phyloP scores from a whole-genome alignment of 495 filamentous ascomycete genomes.

The Cudoniella acicularis region DNA sequence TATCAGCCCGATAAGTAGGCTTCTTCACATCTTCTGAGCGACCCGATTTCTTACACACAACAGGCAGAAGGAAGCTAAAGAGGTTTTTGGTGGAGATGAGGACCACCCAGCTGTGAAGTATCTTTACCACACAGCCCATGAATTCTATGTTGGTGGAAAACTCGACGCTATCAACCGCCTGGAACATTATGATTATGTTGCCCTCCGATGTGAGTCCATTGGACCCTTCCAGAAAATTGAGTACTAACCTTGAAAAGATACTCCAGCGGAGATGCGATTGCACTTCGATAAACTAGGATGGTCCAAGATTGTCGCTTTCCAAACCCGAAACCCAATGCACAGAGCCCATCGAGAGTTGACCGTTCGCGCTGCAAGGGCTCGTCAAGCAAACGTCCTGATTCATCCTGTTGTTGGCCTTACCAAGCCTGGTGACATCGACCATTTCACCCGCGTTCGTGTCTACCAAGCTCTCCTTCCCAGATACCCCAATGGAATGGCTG shows the following conservation, averaged over 20 bases:
- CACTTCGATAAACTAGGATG: conserved; percentile 99
- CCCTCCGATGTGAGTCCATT: conserved; percentile 70
- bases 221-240: too few relatives aligned
- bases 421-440: conserved; percentile 98
- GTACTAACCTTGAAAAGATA: conserved; percentile 53
- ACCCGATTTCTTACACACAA: conserved; percentile 29
- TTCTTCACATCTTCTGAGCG: conserved; percentile 5
- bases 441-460: conserved; percentile 98
- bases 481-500: conserved; percentile 99
- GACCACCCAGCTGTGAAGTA: conserved; percentile 90
- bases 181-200: conserved; percentile 98
- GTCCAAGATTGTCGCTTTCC: conserved; percentile 95
- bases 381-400: conserved; percentile 97
- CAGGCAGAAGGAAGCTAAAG: conserved; percentile 81
- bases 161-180: conserved; percentile 89
- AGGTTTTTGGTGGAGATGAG: conserved; percentile 89
- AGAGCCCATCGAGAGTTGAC: conserved; percentile 96
- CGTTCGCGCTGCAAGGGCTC: conserved; percentile 88
- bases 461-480: conserved; percentile 96
- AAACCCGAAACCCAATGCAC: conserved; percentile 99
- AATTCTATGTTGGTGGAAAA: conserved; percentile 94
- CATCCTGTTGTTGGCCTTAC: conserved; percentile 98
- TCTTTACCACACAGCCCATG: conserved; percentile 71
- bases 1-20: conserved; percentile 95
- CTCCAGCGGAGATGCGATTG: conserved; percentile 87